These are phyloP conservation scores for Penicilliopsis zonata DNA, from an alignment of 495 filamentous ascomycete genomes.

Conservation along the genomic window DNA sequence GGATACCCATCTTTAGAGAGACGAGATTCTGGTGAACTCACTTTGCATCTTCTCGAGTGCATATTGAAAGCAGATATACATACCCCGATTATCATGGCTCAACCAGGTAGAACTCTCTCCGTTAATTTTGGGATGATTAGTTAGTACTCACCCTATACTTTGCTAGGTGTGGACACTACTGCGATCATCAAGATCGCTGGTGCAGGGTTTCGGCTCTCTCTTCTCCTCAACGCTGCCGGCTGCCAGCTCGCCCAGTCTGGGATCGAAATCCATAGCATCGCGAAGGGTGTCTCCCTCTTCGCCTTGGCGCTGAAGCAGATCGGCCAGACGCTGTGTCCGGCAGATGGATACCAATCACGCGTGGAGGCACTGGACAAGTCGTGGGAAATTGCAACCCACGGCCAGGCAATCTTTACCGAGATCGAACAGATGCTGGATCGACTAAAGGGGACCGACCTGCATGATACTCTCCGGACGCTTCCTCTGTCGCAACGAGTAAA, in stretches of 20 bases:
- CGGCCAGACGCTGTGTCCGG: slow-evolving; percentile 18
- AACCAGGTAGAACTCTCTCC: too few relatives aligned
- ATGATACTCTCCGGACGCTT: slow-evolving; percentile 16
- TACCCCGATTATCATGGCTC: too few relatives aligned
- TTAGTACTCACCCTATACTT: too few relatives aligned
- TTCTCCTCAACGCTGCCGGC: slow-evolving; percentile 31
- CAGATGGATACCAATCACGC: slow-evolving; percentile 14
- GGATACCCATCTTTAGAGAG: too few relatives aligned
- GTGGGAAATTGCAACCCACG: slow-evolving; percentile 27
- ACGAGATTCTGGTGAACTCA: too few relatives aligned
- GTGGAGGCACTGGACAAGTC: slow-evolving; percentile 26
- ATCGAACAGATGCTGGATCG: slow-evolving; percentile 33
- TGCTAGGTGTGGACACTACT: too few relatives aligned
- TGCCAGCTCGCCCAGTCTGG: slow-evolving; percentile 29
- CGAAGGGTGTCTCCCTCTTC: slow-evolving; percentile 33
- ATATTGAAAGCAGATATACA: too few relatives aligned
- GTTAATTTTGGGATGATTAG: too few relatives aligned
- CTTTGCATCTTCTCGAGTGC: too few relatives aligned
- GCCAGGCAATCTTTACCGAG: slow-evolving; percentile 28
- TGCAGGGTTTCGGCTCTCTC: slow-evolving; percentile 30
- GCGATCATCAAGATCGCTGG: slow-evolving; percentile 26
- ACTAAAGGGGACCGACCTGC: slow-evolving; percentile 20
- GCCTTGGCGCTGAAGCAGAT: slow-evolving; percentile 31
- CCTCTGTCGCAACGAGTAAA: slow-evolving; percentile 26
- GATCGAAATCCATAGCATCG: slow-evolving; percentile 33